Evolutionary conservation across 2,329 filamentous ascomycete genomes (phyloP).

Genomic region (Zarea fungicola): DNA sequence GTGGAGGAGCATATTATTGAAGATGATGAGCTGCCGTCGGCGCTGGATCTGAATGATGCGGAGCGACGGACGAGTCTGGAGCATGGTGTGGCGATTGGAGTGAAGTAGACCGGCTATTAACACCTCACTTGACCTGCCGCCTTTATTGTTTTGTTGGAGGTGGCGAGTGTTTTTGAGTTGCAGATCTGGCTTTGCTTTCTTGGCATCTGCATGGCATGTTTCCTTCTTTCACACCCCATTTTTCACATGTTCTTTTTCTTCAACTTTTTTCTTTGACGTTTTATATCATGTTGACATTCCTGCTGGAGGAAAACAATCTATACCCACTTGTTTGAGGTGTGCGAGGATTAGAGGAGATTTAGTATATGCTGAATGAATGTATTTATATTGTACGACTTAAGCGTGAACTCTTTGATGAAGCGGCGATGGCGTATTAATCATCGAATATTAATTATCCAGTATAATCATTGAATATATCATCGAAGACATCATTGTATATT

Average conservation of each 20-base stretch:
- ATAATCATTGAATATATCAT: too few relatives aligned
- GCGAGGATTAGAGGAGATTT: neutral
- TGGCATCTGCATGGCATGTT: neutral
- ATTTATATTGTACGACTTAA: neutral
- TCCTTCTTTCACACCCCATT: neutral
- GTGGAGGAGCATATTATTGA: conserved; percentile 45
- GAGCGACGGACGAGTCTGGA: neutral
- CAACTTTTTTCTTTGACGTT: neutral
- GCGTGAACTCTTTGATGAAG: too few relatives aligned
- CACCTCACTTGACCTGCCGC: too few relatives aligned
- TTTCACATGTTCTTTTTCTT: neutral
- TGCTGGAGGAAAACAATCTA: conserved; percentile 11
- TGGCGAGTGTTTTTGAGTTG: too few relatives aligned
- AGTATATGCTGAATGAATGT: neutral
- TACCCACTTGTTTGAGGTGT: conserved; percentile 9
- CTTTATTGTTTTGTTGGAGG: too few relatives aligned
- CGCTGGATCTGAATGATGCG: conserved; percentile 14
- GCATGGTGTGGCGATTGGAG: neutral
- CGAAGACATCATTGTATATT: too few relatives aligned
- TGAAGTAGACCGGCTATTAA: too few relatives aligned
- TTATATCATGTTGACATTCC: neutral
- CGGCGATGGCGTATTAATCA: neutral
- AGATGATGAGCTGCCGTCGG: conserved; percentile 28
- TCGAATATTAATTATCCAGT: neutral
- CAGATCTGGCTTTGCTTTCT: neutral